These are phyloP conservation scores for Paragyromitra xinjiangensis DNA, from an alignment of 495 filamentous ascomycete species.

Conservation along the genomic window DNA sequence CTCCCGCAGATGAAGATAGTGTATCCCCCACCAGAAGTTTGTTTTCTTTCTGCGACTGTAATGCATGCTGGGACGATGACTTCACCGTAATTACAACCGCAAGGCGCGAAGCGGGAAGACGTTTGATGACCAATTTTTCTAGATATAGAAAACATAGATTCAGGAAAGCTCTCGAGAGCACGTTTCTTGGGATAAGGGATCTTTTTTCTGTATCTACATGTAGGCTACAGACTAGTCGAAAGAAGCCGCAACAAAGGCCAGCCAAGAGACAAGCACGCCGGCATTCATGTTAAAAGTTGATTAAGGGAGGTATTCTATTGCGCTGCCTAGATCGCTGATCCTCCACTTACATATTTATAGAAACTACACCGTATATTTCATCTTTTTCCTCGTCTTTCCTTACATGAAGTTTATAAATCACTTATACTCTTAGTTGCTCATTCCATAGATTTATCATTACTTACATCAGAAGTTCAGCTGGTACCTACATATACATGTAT, in stretches of 20 bases:
- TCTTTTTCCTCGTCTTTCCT: too few species aligned
- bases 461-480: too few species aligned
- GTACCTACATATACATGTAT: too few species aligned
- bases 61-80: constrained; percentile 22
- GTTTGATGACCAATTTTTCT: not conserved
- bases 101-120: not conserved
- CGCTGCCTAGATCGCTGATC: too few species aligned
- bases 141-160: not conserved
- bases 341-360: not conserved
- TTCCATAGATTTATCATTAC: too few species aligned
- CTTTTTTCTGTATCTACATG: not conserved
- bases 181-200: not conserved
- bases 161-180: not conserved
- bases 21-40: too few species aligned
- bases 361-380: too few species aligned
- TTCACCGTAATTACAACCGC: constrained; percentile 1
- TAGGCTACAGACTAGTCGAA: not conserved
- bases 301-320: not conserved
- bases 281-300: not conserved
- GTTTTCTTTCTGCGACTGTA: constrained; percentile 11
- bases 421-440: too few species aligned
- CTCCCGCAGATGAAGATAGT: not conserved
- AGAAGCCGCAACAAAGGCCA: not conserved
- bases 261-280: not conserved
- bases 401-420: too few species aligned